Evolutionary conservation across 169 alveolate genomes (phyloP).

Genomic region (Plasmodium coatneyi): DNA sequence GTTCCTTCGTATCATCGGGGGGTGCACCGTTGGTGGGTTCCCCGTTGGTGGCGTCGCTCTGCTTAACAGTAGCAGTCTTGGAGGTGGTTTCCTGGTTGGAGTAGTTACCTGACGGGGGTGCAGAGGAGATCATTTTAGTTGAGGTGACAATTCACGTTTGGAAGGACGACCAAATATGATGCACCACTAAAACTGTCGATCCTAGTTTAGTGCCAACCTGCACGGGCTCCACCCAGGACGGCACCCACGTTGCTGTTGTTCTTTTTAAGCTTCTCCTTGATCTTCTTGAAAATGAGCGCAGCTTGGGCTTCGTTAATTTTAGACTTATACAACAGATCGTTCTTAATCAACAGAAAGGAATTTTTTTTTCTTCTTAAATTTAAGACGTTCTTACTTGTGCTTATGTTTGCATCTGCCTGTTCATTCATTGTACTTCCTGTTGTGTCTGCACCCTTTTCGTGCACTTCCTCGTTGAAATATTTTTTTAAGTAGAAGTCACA

Average conservation of each 20-base stretch:
- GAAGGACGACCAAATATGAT: not conserved
- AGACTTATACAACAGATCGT: constrained; percentile 52
- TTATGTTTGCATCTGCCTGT: not conserved
- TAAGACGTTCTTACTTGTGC: not conserved
- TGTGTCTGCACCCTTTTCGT: not conserved
- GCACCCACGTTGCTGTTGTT: not conserved
- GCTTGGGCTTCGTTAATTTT: constrained; percentile 60
- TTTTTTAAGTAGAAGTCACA: constrained; percentile 66
- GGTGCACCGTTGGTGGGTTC: not conserved
- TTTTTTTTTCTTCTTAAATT: constrained; percentile 32
- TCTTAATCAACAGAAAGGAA: constrained; percentile 39
- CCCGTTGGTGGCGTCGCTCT: not conserved
- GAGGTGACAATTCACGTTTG: not conserved
- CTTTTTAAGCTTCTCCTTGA: constrained; percentile 36
- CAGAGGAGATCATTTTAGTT: not conserved
- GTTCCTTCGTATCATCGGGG: not conserved
- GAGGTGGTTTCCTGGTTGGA: not conserved
- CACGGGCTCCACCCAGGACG: not conserved
- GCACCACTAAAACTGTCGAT: not conserved
- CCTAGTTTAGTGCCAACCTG: not conserved
- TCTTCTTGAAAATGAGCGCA: constrained; percentile 30
- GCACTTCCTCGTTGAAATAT: constrained; percentile 42
- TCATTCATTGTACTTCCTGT: not conserved
- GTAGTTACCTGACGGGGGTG: not conserved
- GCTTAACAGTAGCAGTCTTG: not conserved